Conservation (phyloP, 2,329 filamentous ascomycete genomes). For the Simplicillium aogashimaense region DNA sequence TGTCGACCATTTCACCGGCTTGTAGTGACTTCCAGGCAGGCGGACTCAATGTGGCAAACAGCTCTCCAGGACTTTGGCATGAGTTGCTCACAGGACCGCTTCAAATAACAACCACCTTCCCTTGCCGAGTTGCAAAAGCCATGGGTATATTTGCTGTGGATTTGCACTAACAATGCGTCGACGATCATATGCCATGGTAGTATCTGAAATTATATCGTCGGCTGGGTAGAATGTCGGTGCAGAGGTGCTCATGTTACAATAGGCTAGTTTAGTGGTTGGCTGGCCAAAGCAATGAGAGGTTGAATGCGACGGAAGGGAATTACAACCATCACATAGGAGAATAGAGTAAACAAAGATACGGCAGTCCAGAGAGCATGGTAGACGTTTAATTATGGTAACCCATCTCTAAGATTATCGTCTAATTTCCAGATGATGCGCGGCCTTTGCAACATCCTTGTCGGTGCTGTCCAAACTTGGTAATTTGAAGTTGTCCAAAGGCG, state of each 20-base stretch:
- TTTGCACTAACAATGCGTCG: neutral
- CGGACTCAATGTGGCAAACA: neutral
- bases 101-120: neutral
- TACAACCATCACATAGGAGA: neutral
- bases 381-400: neutral
- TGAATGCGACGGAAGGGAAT: neutral
- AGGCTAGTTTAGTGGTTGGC: neutral
- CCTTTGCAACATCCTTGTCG: no score
- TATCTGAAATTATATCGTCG: neutral
- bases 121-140: neutral
- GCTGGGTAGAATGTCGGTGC: neutral
- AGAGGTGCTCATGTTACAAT: neutral
- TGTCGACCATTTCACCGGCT: neutral
- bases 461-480: no score
- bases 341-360: neutral
- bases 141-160: neutral
- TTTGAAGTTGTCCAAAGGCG: no score
- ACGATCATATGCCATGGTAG: neutral
- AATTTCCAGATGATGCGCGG: no score
- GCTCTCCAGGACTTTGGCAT: neutral
- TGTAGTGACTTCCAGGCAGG: neutral
- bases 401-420: neutral
- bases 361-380: neutral
- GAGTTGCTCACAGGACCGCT: neutral
- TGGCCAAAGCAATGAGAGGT: no score